phyloP scores from a whole-genome alignment of 2,329 filamentous ascomycete species.

The Pseudogymnoascus sp. region DNA sequence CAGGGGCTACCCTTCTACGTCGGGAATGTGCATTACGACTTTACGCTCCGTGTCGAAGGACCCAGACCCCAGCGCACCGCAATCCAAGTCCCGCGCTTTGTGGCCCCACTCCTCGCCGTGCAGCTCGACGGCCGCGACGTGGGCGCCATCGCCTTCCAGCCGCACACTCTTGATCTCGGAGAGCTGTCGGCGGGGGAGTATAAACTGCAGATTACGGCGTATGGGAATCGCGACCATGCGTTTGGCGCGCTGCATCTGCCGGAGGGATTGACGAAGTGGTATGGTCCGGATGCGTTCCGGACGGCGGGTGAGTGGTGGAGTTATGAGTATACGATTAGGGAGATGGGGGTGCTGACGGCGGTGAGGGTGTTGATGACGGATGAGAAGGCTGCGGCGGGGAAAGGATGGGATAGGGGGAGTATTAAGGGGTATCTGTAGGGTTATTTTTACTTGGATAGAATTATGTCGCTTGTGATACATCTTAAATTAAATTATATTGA shows the following conservation, averaged over 20 bases:
- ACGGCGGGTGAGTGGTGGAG: neutral
- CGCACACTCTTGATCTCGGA: conserved; percentile 20
- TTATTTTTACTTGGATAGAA: no score
- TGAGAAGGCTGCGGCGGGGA: no score
- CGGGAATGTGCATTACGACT: conserved; percentile 24
- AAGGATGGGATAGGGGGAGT: no score
- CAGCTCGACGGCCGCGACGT: conserved; percentile 14
- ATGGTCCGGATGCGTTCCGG: conserved; percentile 19
- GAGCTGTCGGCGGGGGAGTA: conserved; percentile 15
- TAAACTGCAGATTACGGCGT: conserved; percentile 21
- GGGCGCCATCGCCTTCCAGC: conserved; percentile 24
- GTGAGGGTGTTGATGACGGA: no score
- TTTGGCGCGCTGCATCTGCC: conserved; percentile 25
- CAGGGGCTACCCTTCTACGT: conserved; percentile 28
- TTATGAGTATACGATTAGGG: neutral
- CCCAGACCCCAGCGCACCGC: neutral
- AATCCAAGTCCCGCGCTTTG: conserved; percentile 20
- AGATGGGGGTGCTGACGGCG: no score
- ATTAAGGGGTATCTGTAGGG: no score
- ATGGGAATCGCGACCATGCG: conserved; percentile 26
- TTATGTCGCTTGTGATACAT: no score
- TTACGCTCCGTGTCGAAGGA: conserved; percentile 9
- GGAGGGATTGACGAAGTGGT: conserved; percentile 19
- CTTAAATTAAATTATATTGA: no score
- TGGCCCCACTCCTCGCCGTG: conserved; percentile 22